Evolutionary conservation across 164 flowering plant species (phyloP).

Genomic region (Echeveria elegans): DNA sequence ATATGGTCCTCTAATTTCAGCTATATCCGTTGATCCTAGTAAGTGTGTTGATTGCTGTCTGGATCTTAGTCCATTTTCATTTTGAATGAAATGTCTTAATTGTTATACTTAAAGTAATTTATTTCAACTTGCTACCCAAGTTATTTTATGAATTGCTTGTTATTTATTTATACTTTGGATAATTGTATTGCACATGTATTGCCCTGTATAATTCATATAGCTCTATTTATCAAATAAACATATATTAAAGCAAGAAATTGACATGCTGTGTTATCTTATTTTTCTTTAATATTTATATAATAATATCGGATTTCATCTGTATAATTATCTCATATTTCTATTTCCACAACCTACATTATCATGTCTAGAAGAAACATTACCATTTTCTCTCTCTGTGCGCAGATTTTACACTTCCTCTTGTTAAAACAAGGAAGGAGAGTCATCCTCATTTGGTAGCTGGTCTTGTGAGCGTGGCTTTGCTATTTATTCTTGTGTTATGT

Average conservation of each 20-base stretch:
- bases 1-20: constrained; percentile 90
- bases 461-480: constrained; percentile 19
- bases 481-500: constrained; percentile 24
- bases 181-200: no score
- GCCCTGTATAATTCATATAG: no score
- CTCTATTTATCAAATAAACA: no score
- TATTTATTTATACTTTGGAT: no score
- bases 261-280: no score
- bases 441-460: constrained; percentile 16
- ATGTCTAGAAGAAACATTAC: neutral
- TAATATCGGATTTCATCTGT: no score
- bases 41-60: constrained; percentile 14
- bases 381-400: constrained; percentile 11
- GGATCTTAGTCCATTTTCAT: neutral
- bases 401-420: constrained; percentile 43
- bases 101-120: no score
- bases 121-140: neutral
- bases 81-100: constrained; percentile 1
- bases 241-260: no score
- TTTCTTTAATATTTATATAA: no score
- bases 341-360: no score
- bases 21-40: constrained; percentile 75
- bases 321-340: no score
- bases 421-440: constrained; percentile 17
- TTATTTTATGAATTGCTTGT: no score